phyloP scores from a whole-genome alignment of 305 asterid genomes.

The Solanum hybrid region DNA sequence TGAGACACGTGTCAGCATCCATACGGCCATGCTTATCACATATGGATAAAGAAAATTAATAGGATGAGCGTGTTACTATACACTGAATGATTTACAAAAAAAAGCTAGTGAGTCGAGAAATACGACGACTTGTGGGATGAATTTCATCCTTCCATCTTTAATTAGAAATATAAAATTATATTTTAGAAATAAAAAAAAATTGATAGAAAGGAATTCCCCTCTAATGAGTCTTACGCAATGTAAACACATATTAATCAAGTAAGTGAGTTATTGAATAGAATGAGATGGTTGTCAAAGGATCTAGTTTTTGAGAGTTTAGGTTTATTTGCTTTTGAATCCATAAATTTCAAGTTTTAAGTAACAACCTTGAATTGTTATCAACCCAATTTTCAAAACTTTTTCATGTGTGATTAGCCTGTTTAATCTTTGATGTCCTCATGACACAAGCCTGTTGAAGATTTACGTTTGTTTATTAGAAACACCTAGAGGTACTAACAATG shows the following conservation, averaged over 20 bases:
- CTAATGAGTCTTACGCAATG: no score
- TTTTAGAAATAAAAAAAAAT: no score
- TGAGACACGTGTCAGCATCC: constrained; percentile 23
- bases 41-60: background rate
- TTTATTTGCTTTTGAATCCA: background rate
- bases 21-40: background rate
- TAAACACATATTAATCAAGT: no score
- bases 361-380: background rate
- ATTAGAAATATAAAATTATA: no score
- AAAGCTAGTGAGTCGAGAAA: background rate
- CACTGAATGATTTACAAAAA: background rate
- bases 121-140: background rate
- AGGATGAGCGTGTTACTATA: background rate
- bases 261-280: background rate
- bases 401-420: background rate
- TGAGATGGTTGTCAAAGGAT: background rate
- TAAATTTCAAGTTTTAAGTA: background rate
- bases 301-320: background rate
- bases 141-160: background rate
- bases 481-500: background rate
- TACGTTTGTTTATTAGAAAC: background rate
- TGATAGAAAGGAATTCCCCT: no score
- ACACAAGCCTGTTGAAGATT: background rate
- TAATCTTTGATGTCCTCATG: background rate
- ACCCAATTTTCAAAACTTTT: background rate